phyloP scores from a whole-genome alignment of 2,329 filamentous ascomycete species.

The Ascochyta viciae-villosae region DNA sequence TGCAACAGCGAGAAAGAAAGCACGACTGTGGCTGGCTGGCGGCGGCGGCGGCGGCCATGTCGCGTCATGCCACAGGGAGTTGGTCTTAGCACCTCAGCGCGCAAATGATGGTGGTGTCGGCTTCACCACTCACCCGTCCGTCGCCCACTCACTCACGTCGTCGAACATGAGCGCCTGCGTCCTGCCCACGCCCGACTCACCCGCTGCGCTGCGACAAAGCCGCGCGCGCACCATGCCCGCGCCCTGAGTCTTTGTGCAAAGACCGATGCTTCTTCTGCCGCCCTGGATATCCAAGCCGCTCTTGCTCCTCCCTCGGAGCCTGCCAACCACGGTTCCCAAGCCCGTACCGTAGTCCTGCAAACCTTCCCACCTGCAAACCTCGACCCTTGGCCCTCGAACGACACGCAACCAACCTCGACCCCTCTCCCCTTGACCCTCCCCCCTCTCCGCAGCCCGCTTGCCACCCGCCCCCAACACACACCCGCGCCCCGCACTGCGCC shows the following conservation, averaged over 20 bases:
- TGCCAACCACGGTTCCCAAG: constrained; percentile 15
- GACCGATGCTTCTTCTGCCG: constrained; percentile 4
- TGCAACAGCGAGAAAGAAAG: neutral
- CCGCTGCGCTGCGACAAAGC: constrained; percentile 30
- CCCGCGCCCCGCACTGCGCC: constrained; percentile 8
- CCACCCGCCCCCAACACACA: constrained; percentile 5
- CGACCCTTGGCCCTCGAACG: neutral
- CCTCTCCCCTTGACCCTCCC: neutral
- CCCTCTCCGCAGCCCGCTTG: constrained; percentile 11
- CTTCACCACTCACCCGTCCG: constrained; percentile 2
- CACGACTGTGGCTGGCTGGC: constrained; percentile 4
- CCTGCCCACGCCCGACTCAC: constrained; percentile 21
- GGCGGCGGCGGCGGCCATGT: neutral
- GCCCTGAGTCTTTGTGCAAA: constrained; percentile 28
- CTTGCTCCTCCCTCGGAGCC: constrained; percentile 8
- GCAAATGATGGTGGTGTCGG: constrained; percentile 13
- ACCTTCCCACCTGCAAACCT: neutral
- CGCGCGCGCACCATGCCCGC: constrained; percentile 28
- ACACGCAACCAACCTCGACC: neutral
- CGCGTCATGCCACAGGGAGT: constrained; percentile 12
- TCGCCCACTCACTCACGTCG: constrained; percentile 16
- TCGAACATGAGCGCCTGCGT: constrained; percentile 23
- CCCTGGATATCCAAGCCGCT: constrained; percentile 8
- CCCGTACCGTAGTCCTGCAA: neutral
- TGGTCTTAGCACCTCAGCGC: constrained; percentile 12